These are phyloP conservation scores for Barnettozyma siamensis DNA, from an alignment of 805 yeast genomes.

Conservation along the genomic window DNA sequence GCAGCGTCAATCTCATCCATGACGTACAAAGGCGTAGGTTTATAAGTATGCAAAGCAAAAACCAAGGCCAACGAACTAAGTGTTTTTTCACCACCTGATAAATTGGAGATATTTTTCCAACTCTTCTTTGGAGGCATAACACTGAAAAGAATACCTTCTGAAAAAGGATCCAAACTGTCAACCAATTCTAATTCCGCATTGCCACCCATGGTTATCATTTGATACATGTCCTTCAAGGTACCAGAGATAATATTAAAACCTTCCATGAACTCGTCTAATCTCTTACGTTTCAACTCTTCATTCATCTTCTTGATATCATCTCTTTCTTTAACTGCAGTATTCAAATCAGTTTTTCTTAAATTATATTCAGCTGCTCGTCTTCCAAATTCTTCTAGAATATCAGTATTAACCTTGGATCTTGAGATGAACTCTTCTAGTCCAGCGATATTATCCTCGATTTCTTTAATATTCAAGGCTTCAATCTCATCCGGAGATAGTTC, in stretches of 20 bases:
- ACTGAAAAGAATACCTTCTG: conserved; percentile 93
- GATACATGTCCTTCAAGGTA: conserved; percentile 93
- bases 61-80: conserved; percentile 91
- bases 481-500: conserved; percentile 49
- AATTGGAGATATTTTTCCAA: conserved; percentile 91
- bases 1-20: conserved; percentile 99
- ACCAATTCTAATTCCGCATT: conserved; percentile 95
- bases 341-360: conserved; percentile 58
- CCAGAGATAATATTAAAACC: conserved; percentile 85
- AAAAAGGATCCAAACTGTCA: conserved; percentile 94
- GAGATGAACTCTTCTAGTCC: conserved; percentile 50
- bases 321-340: conserved; percentile 58
- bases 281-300: conserved; percentile 64
- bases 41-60: conserved; percentile 91
- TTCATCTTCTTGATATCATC: conserved; percentile 55
- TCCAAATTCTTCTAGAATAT: conserved; percentile 72
- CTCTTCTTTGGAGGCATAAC: conserved; percentile 99
- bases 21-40: conserved; percentile 95
- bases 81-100: conserved; percentile 98
- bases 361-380: conserved; percentile 58
- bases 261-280: conserved; percentile 86
- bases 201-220: conserved; percentile 99
- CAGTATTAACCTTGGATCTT: conserved; percentile 60
- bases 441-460: conserved; percentile 45
- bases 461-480: conserved; percentile 39